Conservation (phyloP, 257 asterid genomes). For the Primulina tabacum region DNA sequence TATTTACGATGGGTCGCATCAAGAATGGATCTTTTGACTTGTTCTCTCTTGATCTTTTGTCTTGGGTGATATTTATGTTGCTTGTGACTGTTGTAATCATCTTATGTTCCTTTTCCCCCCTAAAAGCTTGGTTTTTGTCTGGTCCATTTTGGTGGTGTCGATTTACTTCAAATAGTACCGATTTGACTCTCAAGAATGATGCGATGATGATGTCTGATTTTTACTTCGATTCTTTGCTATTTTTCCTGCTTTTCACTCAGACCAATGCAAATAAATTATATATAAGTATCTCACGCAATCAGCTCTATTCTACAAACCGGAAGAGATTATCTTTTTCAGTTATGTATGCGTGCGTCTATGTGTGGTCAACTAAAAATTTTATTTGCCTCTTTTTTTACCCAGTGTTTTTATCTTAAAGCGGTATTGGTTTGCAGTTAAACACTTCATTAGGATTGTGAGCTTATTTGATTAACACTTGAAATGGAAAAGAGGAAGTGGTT, state of each 20-base stretch:
- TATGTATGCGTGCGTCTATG: not conserved
- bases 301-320: slow-evolving; percentile 7
- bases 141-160: not conserved
- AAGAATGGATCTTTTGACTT: slow-evolving; percentile 35
- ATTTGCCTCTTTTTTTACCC: not conserved
- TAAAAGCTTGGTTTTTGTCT: not conserved
- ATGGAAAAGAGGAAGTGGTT: slow-evolving; percentile 80
- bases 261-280: slow-evolving; percentile 20
- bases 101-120: not conserved
- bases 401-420: slow-evolving; percentile 15
- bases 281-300: slow-evolving; percentile 27
- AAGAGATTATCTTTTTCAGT: not conserved
- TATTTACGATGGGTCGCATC: slow-evolving; percentile 18
- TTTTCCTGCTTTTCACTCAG: not conserved
- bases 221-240: not conserved
- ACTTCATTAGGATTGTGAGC: slow-evolving; percentile 17
- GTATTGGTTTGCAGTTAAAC: slow-evolving; percentile 29
- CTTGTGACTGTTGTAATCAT: slow-evolving; percentile 23
- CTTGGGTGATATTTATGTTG: slow-evolving; percentile 28
- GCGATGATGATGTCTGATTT: slow-evolving; percentile 16
- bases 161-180: slow-evolving; percentile 13
- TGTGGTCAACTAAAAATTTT: not conserved
- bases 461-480: slow-evolving; percentile 16
- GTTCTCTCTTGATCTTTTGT: slow-evolving; percentile 28
- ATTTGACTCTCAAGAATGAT: slow-evolving; percentile 16